A percentile compares a stretch with the other conserved stretches of the same genome.
Conservation (phyloP, 306 rosid genomes). For the Cucurbita pepo region DNA sequence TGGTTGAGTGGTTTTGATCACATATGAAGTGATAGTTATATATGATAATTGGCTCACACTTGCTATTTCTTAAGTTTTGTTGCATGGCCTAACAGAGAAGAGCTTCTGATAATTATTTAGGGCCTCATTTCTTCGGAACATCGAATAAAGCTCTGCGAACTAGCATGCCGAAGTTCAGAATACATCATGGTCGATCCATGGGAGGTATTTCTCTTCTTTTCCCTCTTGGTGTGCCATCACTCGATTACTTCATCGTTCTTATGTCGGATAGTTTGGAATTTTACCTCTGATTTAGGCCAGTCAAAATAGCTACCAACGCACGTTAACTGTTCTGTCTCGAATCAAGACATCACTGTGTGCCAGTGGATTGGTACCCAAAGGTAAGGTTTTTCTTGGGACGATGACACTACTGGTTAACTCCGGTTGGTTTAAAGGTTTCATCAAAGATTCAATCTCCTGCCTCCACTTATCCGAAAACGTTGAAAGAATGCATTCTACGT, state of each 20-base stretch:
- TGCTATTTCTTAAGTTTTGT: background rate
- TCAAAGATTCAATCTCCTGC: too few relatives aligned
- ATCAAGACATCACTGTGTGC: conserved; percentile 34
- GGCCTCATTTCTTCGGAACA: conserved; percentile 63
- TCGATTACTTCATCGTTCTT: background rate
- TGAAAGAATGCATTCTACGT: background rate
- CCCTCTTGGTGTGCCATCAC: background rate
- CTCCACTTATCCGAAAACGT: too few relatives aligned
- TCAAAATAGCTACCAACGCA: conserved; percentile 55
- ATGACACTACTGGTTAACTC: too few relatives aligned
- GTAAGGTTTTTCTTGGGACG: conserved; percentile 12
- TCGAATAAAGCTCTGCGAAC: conserved; percentile 44
- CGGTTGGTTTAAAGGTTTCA: too few relatives aligned
- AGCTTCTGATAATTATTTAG: conserved; percentile 18
- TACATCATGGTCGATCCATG: conserved; percentile 94
- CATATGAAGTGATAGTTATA: background rate
- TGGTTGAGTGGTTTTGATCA: background rate
- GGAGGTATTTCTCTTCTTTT: conserved; percentile 45
- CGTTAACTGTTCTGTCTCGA: conserved; percentile 52
- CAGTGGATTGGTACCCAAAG: conserved; percentile 40
- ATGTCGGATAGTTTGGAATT: background rate
- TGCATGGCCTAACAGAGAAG: background rate
- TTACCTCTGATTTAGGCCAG: conserved; percentile 39
- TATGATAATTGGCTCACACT: background rate
- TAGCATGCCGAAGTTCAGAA: conserved; percentile 63